Base-by-base conservation (phyloP, 2,329 filamentous ascomycete genomes). In the Helminthosporium solani region DNA sequence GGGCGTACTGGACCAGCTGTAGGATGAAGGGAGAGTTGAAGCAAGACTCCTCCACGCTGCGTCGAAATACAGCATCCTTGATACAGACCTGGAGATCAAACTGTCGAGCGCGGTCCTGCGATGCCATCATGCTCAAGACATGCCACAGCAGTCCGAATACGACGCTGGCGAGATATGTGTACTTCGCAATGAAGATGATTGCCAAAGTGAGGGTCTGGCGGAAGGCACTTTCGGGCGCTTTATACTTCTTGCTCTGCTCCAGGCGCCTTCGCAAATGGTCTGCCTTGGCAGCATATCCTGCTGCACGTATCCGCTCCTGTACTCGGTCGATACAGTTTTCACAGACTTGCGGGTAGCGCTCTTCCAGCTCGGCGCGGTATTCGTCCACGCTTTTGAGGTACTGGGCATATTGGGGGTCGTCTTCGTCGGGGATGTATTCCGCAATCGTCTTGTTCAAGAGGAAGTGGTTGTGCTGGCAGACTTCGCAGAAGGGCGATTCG, bases 271-370 rank as follows among this genome's bases (percentile, higher is more conserved):
- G 79, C 25, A 95, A 70, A 52, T 90, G 81, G 57, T 95, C 89
- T n/a, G 88, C 86, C 70, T 89, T 88, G 21, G 90, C 90, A 25
- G 84, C 86, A 64, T 95, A 95, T 7, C 82, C 85, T 0, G 88
- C 84, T 55, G 83, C 77, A 18, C 81, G 78, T 42, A 96, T 83
- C 50, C 84, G 80, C 28, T 79, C 74, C 52, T 86, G 81, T 18
- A 92, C 91, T 50, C 77, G 82, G 5, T 85, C 86, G 53, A 88
- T 86, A 70, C 94, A 99, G 36, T 82, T 76, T 52, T 80, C 80
- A 73, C 94, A 99, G 47, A 96, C 86, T 63, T 94, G 90, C 0
- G 94, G 94, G 64, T 96, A 97, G 40, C 87, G 81, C 59, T 83
- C 77, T 72, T 96, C 91, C 15, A 96, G 77, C 41, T 84, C 78